Evolutionary conservation across 106 monocot genomes (phyloP).

Genomic region (Dioscorea dumetorum): DNA sequence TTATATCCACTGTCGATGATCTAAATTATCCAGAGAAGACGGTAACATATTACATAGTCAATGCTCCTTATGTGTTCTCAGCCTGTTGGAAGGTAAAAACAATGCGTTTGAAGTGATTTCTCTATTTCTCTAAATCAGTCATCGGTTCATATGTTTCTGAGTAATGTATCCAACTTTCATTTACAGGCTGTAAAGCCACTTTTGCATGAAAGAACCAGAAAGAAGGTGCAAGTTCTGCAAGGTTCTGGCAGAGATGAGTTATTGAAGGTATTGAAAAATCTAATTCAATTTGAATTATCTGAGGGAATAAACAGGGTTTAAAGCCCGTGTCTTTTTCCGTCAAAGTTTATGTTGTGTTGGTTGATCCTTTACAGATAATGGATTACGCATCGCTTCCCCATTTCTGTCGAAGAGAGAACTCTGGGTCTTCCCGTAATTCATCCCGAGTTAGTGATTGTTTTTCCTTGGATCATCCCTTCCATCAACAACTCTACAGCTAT

Average conservation of each 20-base stretch:
- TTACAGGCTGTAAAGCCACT: constrained; percentile 86
- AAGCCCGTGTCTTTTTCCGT: neutral
- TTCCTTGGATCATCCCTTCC: constrained; percentile 75
- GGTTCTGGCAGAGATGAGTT: constrained; percentile 35
- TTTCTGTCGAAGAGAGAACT: constrained; percentile 77
- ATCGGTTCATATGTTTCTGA: too few relatives aligned
- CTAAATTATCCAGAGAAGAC: constrained; percentile 97
- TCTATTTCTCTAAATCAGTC: too few relatives aligned
- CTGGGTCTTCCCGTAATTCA: constrained; percentile 51
- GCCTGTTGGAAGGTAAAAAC: constrained; percentile 89
- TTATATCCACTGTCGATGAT: constrained; percentile 89
- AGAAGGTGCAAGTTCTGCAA: constrained; percentile 29
- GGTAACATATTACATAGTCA: constrained; percentile 88
- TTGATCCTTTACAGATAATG: constrained; percentile 47
- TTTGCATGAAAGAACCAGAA: constrained; percentile 44
- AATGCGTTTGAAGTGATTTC: too few relatives aligned
- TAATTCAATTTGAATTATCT: too few relatives aligned
- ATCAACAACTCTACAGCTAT: constrained; percentile 72
- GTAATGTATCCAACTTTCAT: too few relatives aligned
- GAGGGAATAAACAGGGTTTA: too few relatives aligned
- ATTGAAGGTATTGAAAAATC: constrained; percentile 17
- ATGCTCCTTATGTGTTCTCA: constrained; percentile 91
- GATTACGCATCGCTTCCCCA: constrained; percentile 79
- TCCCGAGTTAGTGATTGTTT: constrained; percentile 38
- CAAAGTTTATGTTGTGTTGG: too few relatives aligned